Evolutionary conservation across 2,329 filamentous ascomycete species (phyloP).

Genomic region (Ophiostoma sp.): DNA sequence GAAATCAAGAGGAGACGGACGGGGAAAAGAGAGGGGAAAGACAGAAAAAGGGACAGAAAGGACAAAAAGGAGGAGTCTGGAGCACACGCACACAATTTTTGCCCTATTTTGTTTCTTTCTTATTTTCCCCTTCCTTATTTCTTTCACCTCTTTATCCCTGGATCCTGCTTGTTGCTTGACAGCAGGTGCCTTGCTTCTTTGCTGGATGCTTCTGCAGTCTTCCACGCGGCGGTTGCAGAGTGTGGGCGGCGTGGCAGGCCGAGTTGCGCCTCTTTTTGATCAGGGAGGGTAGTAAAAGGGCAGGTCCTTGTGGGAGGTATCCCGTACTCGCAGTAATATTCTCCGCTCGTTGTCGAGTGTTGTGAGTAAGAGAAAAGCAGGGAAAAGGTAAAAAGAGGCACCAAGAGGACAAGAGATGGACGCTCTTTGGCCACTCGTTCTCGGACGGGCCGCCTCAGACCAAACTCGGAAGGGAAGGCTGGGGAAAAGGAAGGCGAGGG

Average conservation of each 20-base stretch:
- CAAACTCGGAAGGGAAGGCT: slow-evolving; percentile 22
- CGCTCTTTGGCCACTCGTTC: slow-evolving; percentile 21
- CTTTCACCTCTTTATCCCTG: background rate
- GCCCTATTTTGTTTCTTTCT: background rate
- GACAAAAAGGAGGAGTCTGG: background rate
- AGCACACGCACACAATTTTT: background rate
- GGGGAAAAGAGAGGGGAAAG: background rate
- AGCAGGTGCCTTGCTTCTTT: background rate
- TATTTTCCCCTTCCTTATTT: background rate
- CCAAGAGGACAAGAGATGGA: background rate
- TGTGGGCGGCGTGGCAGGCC: background rate
- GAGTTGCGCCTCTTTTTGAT: background rate
- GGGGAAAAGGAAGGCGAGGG: background rate
- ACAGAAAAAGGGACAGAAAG: background rate
- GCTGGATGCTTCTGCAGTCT: background rate
- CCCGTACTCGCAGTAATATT: slow-evolving; percentile 16
- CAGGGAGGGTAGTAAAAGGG: background rate
- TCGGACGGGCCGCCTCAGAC: slow-evolving; percentile 21
- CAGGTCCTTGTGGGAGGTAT: background rate
- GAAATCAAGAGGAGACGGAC: slow-evolving; percentile 10
- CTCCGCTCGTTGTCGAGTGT: slow-evolving; percentile 8
- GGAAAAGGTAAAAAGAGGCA: too few relatives aligned
- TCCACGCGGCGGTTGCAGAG: background rate
- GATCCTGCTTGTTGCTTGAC: background rate
- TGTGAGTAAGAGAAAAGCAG: background rate